Base-by-base conservation (phyloP, 2,329 filamentous ascomycete genomes). In the Colletotrichum shisoi region DNA sequence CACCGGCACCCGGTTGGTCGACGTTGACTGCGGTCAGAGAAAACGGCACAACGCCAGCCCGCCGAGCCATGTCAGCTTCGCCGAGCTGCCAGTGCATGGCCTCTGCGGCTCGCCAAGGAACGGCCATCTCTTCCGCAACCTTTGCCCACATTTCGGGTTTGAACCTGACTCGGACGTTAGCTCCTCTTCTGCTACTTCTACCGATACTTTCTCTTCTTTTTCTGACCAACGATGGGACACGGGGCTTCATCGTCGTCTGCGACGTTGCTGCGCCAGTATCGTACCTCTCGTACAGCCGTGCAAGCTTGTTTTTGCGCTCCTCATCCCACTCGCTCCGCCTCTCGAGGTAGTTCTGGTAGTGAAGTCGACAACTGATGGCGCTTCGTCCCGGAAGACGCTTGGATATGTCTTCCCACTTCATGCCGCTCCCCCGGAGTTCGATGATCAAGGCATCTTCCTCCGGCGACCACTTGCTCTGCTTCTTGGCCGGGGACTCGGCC, bases 341-440 rank as follows among this genome's bases (percentile, higher is more conserved):
- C 79, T 99, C 95, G 60, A 97, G 87, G 76, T 98, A 98, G 77
- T 99, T 99, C 74, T 98, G 94, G 78, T 97, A 98, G 75, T 97
- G 93, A 58, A 98, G 84, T 49, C 94, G 89, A 78, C 94, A 98
- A 73, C 93, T 96, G 74, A 97, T 97, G 64, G 93, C 90, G 79
- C 93, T 97, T 72, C 95, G 88, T 69, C 94, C 94, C 3, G 93
- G 94, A 57, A 98, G 82, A 62, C 90, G 87, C 81, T 94, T 96
- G 69, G 93, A 96, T 73, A 98, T 97, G 78, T 98, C 94, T 76
- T 98, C 94, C 95, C 94, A 98, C 77, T 98, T 98, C 93, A 97
- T 97, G 9, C 92, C 92, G 72, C 89, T 89, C 44, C 93, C 92
- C 65, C 94, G 88, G 69, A 98, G 86, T 77, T 96, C 92, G 73